Percentiles rank a stretch among this genome's conserved stretches.
phyloP scores from a whole-genome alignment of 495 filamentous ascomycete genomes.

The Hyaloscypha finlandica region DNA sequence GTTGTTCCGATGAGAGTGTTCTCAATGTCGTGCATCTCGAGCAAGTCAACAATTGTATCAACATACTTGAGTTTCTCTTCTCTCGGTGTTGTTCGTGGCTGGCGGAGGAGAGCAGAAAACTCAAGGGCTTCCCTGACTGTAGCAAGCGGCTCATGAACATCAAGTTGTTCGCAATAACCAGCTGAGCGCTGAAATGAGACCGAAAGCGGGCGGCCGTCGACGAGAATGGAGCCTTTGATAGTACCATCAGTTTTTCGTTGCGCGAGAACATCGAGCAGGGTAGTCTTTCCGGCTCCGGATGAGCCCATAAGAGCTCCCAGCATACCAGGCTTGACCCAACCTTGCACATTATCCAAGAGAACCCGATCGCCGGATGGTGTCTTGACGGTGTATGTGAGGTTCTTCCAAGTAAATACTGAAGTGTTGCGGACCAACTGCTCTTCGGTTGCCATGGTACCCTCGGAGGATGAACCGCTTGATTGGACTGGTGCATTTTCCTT shows the following conservation, averaged over 20 bases:
- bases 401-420: slow-evolving; percentile 62
- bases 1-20: slow-evolving; percentile 81
- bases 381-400: slow-evolving; percentile 65
- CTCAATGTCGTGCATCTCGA: slow-evolving; percentile 88
- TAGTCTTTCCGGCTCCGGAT: slow-evolving; percentile 64
- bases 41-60: slow-evolving; percentile 83
- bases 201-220: slow-evolving; percentile 48
- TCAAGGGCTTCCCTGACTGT: slow-evolving; percentile 86
- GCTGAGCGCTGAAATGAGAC: slow-evolving; percentile 48
- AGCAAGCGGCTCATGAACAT: slow-evolving; percentile 48
- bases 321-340: slow-evolving; percentile 78
- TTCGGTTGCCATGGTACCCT: slow-evolving; percentile 36
- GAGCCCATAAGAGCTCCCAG: slow-evolving; percentile 78
- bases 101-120: slow-evolving; percentile 82
- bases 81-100: slow-evolving; percentile 67
- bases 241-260: slow-evolving; percentile 52
- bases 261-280: slow-evolving; percentile 44
- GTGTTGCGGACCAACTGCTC: slow-evolving; percentile 50
- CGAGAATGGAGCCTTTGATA: slow-evolving; percentile 48
- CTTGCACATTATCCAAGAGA: slow-evolving; percentile 70
- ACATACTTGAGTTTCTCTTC: slow-evolving; percentile 84
- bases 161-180: slow-evolving; percentile 47
- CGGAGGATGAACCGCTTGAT: slow-evolving; percentile 28
- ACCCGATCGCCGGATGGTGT: slow-evolving; percentile 60
- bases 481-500: slow-evolving; percentile 39